These are phyloP conservation scores for Penicillium verrucosum DNA, from an alignment of 2,329 filamentous ascomycete species.

Conservation along the genomic window DNA sequence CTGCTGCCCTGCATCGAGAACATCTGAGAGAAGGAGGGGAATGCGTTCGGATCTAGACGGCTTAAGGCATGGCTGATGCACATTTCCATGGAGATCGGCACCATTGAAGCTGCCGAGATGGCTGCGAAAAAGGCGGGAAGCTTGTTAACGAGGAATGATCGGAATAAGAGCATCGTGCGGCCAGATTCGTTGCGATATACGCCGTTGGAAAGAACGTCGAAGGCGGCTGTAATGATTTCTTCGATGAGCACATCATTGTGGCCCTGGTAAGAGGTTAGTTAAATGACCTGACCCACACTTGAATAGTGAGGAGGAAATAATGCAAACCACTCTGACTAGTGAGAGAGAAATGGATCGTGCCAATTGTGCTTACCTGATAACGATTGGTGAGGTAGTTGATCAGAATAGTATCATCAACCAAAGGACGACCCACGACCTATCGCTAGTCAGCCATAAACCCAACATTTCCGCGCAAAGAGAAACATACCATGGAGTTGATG, in stretches of 20 bases:
- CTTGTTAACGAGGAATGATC: constrained; percentile 81
- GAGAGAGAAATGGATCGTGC: background rate
- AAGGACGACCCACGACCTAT: constrained; percentile 74
- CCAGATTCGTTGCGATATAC: constrained; percentile 66
- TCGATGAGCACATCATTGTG: constrained; percentile 74
- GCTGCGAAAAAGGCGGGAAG: constrained; percentile 60
- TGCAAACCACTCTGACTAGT: background rate
- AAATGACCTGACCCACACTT: background rate
- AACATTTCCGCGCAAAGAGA: background rate
- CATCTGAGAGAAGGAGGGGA: constrained; percentile 63
- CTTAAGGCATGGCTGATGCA: constrained; percentile 65
- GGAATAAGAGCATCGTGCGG: constrained; percentile 66
- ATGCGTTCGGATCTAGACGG: constrained; percentile 60
- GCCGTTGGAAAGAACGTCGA: constrained; percentile 84
- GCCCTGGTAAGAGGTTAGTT: constrained; percentile 49
- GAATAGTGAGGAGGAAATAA: background rate
- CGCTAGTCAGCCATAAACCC: constrained; percentile 31
- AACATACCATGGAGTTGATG: constrained; percentile 69
- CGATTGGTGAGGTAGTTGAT: constrained; percentile 79
- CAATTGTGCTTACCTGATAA: constrained; percentile 61
- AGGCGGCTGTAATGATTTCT: constrained; percentile 81
- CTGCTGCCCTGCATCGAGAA: constrained; percentile 60
- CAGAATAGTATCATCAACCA: constrained; percentile 76
- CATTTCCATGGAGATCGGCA: constrained; percentile 58
- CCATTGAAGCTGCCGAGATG: constrained; percentile 56